Evolutionary conservation across 148 eudicot genomes (phyloP).

Genomic region (Amaranthus palmeri): DNA sequence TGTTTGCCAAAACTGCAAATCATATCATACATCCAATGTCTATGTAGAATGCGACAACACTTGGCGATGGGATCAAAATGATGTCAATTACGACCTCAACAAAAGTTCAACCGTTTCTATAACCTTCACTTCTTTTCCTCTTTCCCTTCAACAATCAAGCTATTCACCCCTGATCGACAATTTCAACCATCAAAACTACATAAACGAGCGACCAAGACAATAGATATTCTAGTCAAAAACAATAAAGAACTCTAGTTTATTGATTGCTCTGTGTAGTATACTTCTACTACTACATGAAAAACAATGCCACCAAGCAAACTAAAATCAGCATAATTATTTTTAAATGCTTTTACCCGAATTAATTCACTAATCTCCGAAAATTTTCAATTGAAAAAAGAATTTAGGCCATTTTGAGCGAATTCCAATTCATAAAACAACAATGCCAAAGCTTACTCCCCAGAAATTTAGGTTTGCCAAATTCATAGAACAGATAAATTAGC

Average conservation of each 20-base stretch:
- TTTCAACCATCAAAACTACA: background rate
- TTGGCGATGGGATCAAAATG: slow-evolving; percentile 14
- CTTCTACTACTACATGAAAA: too few relatives aligned
- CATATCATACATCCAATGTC: slow-evolving; percentile 58
- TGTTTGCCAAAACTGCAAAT: slow-evolving; percentile 57
- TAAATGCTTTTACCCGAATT: too few relatives aligned
- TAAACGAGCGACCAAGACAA: background rate
- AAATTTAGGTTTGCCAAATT: too few relatives aligned
- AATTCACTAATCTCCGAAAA: too few relatives aligned
- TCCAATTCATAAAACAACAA: too few relatives aligned
- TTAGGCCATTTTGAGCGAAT: too few relatives aligned
- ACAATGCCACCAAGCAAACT: too few relatives aligned
- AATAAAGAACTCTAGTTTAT: background rate
- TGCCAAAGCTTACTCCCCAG: too few relatives aligned
- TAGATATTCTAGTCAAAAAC: background rate
- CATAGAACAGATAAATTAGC: too few relatives aligned
- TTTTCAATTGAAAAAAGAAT: too few relatives aligned
- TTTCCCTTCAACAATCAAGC: background rate
- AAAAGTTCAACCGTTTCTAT: slow-evolving; percentile 5
- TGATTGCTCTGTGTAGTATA: too few relatives aligned
- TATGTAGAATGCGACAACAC: slow-evolving; percentile 50
- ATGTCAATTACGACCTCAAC: slow-evolving; percentile 15
- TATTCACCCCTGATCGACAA: slow-evolving; percentile 12
- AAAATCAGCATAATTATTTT: too few relatives aligned
- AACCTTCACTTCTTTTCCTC: background rate